Percentiles rank a stretch among this genome's conserved stretches.
phyloP scores from a whole-genome alignment of 345 rosid genomes.

The Syzygium aromaticum region DNA sequence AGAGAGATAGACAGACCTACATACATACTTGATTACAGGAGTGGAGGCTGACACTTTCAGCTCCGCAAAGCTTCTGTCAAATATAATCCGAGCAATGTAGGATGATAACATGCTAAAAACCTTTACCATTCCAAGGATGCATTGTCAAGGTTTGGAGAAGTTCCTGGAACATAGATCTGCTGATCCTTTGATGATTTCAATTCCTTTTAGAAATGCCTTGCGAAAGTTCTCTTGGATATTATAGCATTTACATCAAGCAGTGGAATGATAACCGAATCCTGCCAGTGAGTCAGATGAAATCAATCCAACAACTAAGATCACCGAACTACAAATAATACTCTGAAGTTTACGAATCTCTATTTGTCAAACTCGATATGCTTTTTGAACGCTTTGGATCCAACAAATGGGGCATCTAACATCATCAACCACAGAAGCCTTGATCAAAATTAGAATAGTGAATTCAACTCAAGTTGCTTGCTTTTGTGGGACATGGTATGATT shows the following conservation, averaged over 20 bases:
- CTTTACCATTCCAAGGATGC: not conserved
- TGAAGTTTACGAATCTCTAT: not conserved
- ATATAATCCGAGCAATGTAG: not conserved
- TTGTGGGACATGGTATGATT: not conserved
- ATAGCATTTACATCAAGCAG: not conserved
- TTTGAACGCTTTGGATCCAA: not conserved
- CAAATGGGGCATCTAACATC: not conserved
- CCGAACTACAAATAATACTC: not conserved
- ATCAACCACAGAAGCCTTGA: not conserved
- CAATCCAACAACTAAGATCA: not conserved
- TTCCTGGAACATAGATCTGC: not conserved
- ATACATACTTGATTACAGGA: not conserved
- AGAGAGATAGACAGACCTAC: not conserved
- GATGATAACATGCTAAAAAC: not conserved
- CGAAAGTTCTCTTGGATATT: not conserved
- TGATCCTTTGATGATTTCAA: not conserved
- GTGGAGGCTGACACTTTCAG: not conserved
- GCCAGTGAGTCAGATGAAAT: not conserved
- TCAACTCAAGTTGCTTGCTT: not conserved
- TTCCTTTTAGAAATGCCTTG: not conserved
- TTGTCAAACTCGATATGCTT: not conserved
- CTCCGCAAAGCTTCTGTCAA: not conserved
- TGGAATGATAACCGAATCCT: not conserved
- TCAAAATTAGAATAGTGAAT: not conserved
- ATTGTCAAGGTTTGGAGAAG: not conserved